Evolutionary conservation across 2,329 filamentous ascomycete species (phyloP), one percentile per base, ranked within the genome.

Genomic region (Diplodia mutila): DNA sequence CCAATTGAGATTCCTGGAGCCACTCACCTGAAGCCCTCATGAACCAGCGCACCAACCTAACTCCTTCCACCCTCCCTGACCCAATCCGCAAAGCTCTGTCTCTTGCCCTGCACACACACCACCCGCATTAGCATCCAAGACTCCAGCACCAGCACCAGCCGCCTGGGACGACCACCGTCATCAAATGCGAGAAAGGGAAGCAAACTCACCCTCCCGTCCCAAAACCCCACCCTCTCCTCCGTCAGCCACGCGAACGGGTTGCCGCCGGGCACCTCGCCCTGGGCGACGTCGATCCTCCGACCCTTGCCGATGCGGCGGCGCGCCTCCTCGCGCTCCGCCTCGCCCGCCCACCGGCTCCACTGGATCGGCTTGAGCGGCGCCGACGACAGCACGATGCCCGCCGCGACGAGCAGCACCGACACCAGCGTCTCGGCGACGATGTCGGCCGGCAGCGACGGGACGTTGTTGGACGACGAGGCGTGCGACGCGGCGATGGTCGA

Each of bases 351-450:
- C 32, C 89, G 87, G 66, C 87, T 86, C 90, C 91, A 93, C 78
- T 90, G 87, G 73, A 98, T 94, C 2, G 95, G 95, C 77, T 92
- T 90, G 70, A 98, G 84, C 53, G 88, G 87, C 14, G 92, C 89
- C 3, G 92, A 90, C 42, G 89, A 89, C 0, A 93, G 79, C 0
- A 97, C 93, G 32, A 98, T 87, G 51, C 94, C 95, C 0, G 93
- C 77, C 66, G 90, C 91, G n/a, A 97, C 85, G n/a, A 94, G 77
- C 27, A 96, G 79, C 5, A 95, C 90, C 1, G 93, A 91, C 52
- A 91, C 78, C 18, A 98, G 83, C 0, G 94, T 93, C 80, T 99
- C 95, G 72, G 97, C 85, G 46, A 89, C 88, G 73, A 99, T 96
- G 75, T 99, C 95, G 69, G 91, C 81, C 0, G 95, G 94, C 1